Conservation (phyloP, 345 rosid species). For the Eucalyptus cloeziana region DNA sequence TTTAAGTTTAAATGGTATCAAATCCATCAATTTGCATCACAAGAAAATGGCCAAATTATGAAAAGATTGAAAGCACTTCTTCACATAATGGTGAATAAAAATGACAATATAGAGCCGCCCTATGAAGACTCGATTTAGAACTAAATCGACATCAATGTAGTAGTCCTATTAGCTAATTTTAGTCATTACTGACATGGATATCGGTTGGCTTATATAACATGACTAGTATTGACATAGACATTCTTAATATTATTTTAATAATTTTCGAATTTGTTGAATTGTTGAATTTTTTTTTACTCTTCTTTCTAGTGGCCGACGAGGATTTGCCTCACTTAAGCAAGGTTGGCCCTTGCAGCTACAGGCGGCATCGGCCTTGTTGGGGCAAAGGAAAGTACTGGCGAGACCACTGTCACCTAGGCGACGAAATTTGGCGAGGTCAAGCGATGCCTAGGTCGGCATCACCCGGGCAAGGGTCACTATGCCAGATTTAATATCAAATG, state of each 20-base stretch:
- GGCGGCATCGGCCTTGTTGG: too few relatives aligned
- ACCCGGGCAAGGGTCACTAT: rapidly evolving
- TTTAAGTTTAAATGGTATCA: background rate
- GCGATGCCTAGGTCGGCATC: too few relatives aligned
- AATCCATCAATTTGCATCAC: too few relatives aligned
- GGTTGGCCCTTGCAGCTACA: too few relatives aligned
- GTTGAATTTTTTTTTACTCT: too few relatives aligned
- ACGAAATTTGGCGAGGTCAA: rapidly evolving
- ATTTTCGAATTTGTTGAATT: too few relatives aligned
- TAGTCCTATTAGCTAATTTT: background rate
- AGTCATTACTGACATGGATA: rapidly evolving
- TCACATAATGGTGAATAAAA: too few relatives aligned
- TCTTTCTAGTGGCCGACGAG: rapidly evolving
- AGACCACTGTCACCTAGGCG: rapidly evolving
- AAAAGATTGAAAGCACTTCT: background rate
- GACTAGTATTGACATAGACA: too few relatives aligned
- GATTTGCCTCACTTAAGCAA: too few relatives aligned
- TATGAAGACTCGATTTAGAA: background rate
- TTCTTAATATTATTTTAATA: too few relatives aligned
- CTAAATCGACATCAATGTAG: too few relatives aligned
- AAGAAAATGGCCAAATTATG: background rate
- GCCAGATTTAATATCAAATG: background rate
- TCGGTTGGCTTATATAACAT: rapidly evolving
- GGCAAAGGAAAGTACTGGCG: rapidly evolving
- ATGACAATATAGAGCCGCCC: background rate